Evolutionary conservation across 805 yeast genomes (phyloP), one percentile per base, ranked within the genome.

Genomic region (Millerozyma miso): DNA sequence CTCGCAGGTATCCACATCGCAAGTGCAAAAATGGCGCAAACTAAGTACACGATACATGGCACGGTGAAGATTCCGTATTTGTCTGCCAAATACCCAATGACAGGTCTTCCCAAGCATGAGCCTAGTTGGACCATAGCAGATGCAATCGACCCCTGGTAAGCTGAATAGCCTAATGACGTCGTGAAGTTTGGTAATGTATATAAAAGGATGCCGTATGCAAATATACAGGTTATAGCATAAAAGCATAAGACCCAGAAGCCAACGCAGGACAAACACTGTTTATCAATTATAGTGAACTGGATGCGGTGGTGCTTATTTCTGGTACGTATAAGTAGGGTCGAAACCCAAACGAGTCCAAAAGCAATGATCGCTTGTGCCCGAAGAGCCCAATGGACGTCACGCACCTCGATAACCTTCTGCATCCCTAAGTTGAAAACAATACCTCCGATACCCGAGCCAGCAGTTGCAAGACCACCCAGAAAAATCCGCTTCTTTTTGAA

Each of bases 81-180:
- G 53, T 82, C 87, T 3, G 78, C 63, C 2, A 78, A 18, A 16
- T 58, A 53, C 2, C 88, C 88, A 13, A 75, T 67, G 0, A 57
- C 4, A 2, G 88, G 87, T 50, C 88, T 65, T 3, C 83, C 83
- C 34, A 71, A 44, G 8, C 74, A 59, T 3, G 74, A 73, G 1
- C 86, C 87, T 7, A 78, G 73, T 37, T 80, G 75, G 7, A 78
- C 67, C 82, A 80, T 75, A 14, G 85, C 80, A 1, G 82, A 60
- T 3, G 78, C 82, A 17, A 75, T 62, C 0, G 85, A 73, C 2
- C 84, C 84, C 46, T 81, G 78, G 16, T 65, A 52, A 1, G 74
- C 63, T 3, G 73, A 46, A 50, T 80, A 81, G 0, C 88, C 88
- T 43, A 82, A 51, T 2, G 83, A 74, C 3, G 73, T 67, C 8